These are phyloP conservation scores for Dorcoceras hygrometricum DNA, from an alignment of 257 asterid genomes.

Conservation along the genomic window DNA sequence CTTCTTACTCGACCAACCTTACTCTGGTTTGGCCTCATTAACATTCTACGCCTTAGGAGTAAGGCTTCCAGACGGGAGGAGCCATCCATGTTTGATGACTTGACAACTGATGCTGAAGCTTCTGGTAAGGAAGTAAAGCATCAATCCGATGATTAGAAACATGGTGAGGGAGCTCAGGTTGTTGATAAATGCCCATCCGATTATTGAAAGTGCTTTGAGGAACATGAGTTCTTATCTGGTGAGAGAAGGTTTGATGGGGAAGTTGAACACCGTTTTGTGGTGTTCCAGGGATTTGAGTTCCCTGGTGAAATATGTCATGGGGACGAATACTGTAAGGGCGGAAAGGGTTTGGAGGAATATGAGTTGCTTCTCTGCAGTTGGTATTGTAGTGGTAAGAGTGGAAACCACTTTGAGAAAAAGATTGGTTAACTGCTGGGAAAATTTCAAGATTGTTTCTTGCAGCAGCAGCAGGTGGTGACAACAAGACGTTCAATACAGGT, in stretches of 20 bases:
- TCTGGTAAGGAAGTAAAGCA: slow-evolving; percentile 10
- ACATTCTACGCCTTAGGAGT: background rate
- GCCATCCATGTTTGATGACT: background rate
- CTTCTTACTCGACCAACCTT: background rate
- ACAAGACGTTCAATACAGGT: slow-evolving; percentile 25
- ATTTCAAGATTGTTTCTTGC: slow-evolving; percentile 6
- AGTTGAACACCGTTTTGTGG: background rate
- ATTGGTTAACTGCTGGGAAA: background rate
- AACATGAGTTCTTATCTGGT: background rate
- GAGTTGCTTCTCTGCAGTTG: slow-evolving; percentile 14
- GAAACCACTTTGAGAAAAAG: slow-evolving; percentile 1
- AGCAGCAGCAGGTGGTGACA: slow-evolving; percentile 21
- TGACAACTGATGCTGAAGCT: background rate
- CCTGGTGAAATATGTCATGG: background rate
- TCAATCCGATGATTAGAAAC: background rate
- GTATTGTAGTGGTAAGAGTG: background rate
- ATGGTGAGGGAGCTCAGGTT: slow-evolving; percentile 8
- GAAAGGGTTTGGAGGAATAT: background rate
- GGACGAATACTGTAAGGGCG: background rate
- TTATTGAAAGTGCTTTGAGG: slow-evolving; percentile 1
- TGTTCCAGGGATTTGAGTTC: slow-evolving; percentile 18
- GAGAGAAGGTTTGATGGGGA: background rate
- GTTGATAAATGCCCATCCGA: background rate
- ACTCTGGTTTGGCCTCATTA: background rate
- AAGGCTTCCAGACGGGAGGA: background rate